Evolutionary conservation across 2,329 filamentous ascomycete species (phyloP).

Genomic region (Penicillium italicum): DNA sequence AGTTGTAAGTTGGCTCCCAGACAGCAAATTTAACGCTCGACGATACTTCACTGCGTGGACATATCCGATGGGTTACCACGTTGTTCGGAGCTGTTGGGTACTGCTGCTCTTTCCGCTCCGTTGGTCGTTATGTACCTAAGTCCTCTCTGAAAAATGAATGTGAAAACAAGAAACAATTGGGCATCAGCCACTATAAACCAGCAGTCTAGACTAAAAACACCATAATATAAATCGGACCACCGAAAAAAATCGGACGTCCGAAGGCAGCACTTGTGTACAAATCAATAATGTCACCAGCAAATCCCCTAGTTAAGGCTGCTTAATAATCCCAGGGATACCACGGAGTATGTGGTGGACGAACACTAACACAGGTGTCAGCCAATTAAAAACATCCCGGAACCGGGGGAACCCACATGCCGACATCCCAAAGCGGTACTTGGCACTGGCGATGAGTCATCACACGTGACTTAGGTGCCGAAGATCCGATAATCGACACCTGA

Average conservation of each 20-base stretch:
- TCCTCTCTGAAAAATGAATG: background rate
- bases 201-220: background rate
- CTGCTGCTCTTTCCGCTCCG: no score
- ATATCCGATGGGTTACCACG: background rate
- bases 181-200: background rate
- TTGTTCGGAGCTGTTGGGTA: no score
- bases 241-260: no score
- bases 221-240: background rate
- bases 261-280: no score
- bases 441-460: background rate
- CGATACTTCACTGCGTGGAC: background rate
- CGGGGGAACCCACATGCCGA: background rate
- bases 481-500: conserved; percentile 1
- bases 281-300: background rate
- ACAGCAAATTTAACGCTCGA: background rate
- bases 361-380: background rate
- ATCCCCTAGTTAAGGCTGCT: background rate
- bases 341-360: background rate
- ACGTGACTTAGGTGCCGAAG: conserved; percentile 4
- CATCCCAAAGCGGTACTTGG: background rate
- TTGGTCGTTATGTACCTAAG: no score
- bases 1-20: no score
- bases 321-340: background rate
- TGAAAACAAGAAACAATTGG: background rate
- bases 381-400: background rate